Conservation (phyloP, 2,329 filamentous ascomycete species). For the Venturiaceae sp. region DNA sequence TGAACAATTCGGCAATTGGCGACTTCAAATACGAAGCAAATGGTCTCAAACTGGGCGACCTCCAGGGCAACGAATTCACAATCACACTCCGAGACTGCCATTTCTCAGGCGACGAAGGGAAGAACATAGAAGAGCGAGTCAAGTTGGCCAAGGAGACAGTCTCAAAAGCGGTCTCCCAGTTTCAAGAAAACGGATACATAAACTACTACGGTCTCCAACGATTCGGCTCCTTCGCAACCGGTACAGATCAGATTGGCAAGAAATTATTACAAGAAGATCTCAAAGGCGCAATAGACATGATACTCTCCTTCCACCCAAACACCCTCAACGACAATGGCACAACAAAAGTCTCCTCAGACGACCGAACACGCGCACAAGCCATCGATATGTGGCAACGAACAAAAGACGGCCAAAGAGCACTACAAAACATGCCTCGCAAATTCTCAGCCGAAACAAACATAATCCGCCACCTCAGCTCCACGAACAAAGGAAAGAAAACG, state of each 20-base stretch:
- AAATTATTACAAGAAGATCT: constrained; percentile 77
- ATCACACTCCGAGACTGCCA: constrained; percentile 83
- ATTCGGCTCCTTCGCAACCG: constrained; percentile 79
- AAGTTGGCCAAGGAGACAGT: constrained; percentile 43
- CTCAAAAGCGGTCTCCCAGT: constrained; percentile 51
- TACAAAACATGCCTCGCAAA: constrained; percentile 63
- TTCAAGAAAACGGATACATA: constrained; percentile 72
- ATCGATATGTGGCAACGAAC: constrained; percentile 63
- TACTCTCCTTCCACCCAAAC: constrained; percentile 62
- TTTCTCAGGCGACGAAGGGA: constrained; percentile 39
- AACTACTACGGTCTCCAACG: constrained; percentile 98
- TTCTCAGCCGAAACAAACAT: constrained; percentile 74
- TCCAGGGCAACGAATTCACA: constrained; percentile 83
- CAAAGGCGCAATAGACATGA: constrained; percentile 65
- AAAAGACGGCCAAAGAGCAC: constrained; percentile 48
- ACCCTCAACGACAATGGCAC: constrained; percentile 39
- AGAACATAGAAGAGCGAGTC: constrained; percentile 20
- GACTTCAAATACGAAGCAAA: constrained; percentile 69
- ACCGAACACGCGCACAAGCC: constrained; percentile 67
- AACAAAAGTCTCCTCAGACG: constrained; percentile 55
- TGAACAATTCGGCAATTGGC: constrained; percentile 56
- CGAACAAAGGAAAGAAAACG: constrained; percentile 31
- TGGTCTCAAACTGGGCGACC: constrained; percentile 70
- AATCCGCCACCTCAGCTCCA: constrained; percentile 60
- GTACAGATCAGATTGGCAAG: constrained; percentile 77